Percentiles rank a stretch among this genome's conserved stretches.
phyloP scores from a whole-genome alignment of 2,329 filamentous ascomycete species.

The Colletotrichum sp. region DNA sequence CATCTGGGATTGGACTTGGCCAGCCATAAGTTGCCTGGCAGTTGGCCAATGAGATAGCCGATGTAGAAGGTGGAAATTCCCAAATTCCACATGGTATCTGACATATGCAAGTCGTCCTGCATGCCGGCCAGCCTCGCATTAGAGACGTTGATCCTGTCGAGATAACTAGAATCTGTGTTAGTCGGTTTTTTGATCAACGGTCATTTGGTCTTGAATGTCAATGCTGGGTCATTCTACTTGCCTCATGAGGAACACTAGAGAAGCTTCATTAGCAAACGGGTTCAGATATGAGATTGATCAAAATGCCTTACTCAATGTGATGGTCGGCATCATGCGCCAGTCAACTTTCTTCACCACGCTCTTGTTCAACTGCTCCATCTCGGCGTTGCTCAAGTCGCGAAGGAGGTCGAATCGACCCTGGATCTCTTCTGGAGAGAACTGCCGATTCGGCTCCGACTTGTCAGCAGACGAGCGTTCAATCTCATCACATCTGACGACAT shows the following conservation, averaged over 20 bases:
- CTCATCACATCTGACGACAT: not conserved
- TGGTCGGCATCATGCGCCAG: slow-evolving; percentile 32
- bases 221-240: not conserved
- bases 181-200: rapidly evolving
- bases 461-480: not conserved
- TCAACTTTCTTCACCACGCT: slow-evolving; percentile 33
- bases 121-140: slow-evolving; percentile 41
- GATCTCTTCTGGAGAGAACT: slow-evolving; percentile 22
- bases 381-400: slow-evolving; percentile 22
- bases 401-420: slow-evolving; percentile 28
- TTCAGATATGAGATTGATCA: not conserved
- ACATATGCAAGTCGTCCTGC: slow-evolving; percentile 37
- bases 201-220: rapidly evolving
- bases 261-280: rapidly evolving
- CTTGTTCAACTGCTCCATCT: slow-evolving; percentile 31
- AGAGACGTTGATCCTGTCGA: slow-evolving; percentile 55
- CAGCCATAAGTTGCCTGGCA: slow-evolving; percentile 49
- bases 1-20: slow-evolving; percentile 39
- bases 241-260: slow-evolving; percentile 30
- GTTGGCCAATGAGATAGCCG: slow-evolving; percentile 46
- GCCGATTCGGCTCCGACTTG: not conserved
- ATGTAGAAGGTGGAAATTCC: slow-evolving; percentile 48
- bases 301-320: slow-evolving; percentile 23
- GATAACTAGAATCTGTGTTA: slow-evolving; percentile 39
- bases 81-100: slow-evolving; percentile 37